Percentiles rank a stretch among this genome's conserved stretches.
phyloP scores from a whole-genome alignment of 306 rosid genomes.

The Inga leiocalycina region DNA sequence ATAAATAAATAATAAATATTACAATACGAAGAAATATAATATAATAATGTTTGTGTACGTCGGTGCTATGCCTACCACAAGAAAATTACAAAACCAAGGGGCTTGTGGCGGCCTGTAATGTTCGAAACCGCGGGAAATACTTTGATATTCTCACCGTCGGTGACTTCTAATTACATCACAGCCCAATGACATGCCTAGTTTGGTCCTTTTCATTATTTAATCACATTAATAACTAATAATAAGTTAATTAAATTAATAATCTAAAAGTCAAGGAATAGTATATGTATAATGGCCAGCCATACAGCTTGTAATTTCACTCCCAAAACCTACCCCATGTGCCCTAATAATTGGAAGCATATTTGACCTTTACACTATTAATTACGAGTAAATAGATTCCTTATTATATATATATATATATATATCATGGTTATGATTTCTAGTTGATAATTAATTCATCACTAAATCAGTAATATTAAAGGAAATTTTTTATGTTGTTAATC shows the following conservation, averaged over 20 bases:
- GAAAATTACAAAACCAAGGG: slow-evolving; percentile 32
- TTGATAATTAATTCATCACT: background rate
- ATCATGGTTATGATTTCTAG: background rate
- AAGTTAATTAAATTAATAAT: background rate
- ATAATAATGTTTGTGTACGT: background rate
- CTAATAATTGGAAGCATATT: slow-evolving; percentile 29
- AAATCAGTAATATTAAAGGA: background rate
- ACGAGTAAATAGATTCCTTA: background rate
- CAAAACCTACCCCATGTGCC: slow-evolving; percentile 31
- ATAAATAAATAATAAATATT: background rate
- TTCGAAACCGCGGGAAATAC: slow-evolving; percentile 16
- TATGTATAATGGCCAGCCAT: background rate
- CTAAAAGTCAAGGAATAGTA: slow-evolving; percentile 7
- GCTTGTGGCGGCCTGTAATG: background rate
- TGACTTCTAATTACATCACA: background rate
- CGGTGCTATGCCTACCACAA: slow-evolving; percentile 34
- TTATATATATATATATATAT: too few species aligned
- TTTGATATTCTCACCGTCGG: background rate
- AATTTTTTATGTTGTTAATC: slow-evolving; percentile 20
- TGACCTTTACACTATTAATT: slow-evolving; percentile 4
- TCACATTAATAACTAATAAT: background rate
- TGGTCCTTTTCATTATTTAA: background rate
- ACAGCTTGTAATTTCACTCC: background rate
- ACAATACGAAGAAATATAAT: background rate
- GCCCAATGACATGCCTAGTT: slow-evolving; percentile 4